Conservation (phyloP, 192 early-diverging fungal genomes). For the Rhizophagus sp. region DNA sequence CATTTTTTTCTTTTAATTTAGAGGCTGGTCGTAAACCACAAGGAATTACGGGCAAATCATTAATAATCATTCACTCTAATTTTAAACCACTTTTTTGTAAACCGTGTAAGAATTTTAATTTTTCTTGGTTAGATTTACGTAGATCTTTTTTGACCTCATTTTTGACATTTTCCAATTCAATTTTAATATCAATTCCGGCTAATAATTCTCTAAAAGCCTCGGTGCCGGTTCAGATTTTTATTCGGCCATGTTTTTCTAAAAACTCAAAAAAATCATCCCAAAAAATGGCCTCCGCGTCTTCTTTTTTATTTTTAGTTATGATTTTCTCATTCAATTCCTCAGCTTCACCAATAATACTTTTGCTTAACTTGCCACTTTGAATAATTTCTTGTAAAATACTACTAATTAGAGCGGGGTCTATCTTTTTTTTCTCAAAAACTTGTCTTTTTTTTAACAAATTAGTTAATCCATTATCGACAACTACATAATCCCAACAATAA, state of each 20-base stretch:
- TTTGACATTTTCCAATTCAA: conserved; percentile 5
- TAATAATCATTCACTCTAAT: conserved; percentile 20
- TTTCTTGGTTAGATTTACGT: too few relatives aligned
- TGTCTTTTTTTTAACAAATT: conserved; percentile 16
- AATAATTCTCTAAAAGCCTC: conserved; percentile 17
- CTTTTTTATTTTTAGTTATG: too few relatives aligned
- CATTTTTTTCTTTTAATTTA: conserved; percentile 20
- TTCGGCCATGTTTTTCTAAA: background rate
- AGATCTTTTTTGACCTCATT: background rate
- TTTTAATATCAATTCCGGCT: background rate
- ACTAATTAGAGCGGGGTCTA: too few relatives aligned
- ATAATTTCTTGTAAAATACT: conserved; percentile 24
- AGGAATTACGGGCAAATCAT: conserved; percentile 7
- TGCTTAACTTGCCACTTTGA: background rate
- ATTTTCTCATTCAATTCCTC: conserved; percentile 3
- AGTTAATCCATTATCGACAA: conserved; percentile 22
- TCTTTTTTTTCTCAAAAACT: too few relatives aligned
- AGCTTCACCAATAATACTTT: background rate
- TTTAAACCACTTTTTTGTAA: conserved; percentile 1
- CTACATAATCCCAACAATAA: background rate
- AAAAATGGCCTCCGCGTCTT: background rate
- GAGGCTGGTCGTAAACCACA: conserved; percentile 13
- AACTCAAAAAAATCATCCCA: conserved; percentile 19
- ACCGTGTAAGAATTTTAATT: conserved; percentile 5
- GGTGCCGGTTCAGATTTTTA: conserved; percentile 15